Percentiles rank a stretch among this genome's conserved stretches.
phyloP scores from a whole-genome alignment of 768 basidiomycete genomes.

The Mycena belliarum region DNA sequence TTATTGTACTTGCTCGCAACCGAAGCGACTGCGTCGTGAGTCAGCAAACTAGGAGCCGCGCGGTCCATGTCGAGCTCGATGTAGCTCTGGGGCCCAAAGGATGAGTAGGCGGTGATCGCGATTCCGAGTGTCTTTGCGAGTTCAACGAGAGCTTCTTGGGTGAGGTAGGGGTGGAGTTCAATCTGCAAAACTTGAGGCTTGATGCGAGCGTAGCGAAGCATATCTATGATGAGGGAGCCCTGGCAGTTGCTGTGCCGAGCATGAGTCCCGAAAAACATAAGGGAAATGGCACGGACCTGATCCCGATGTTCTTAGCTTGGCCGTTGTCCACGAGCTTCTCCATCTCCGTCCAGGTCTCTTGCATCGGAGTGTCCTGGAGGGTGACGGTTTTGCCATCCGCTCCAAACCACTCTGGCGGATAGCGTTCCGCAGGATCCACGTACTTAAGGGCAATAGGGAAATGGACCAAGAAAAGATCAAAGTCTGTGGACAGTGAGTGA shows the following conservation, averaged over 20 bases:
- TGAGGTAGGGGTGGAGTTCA: slow-evolving; percentile 71
- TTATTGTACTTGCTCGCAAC: slow-evolving; percentile 54
- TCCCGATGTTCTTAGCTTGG: slow-evolving; percentile 75
- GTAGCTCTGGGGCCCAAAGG: slow-evolving; percentile 50
- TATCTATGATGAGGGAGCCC: slow-evolving; percentile 71
- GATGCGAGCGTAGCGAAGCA: slow-evolving; percentile 76
- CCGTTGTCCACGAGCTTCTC: slow-evolving; percentile 76
- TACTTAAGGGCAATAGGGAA: slow-evolving; percentile 85
- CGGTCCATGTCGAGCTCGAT: slow-evolving; percentile 68
- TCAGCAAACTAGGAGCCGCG: slow-evolving; percentile 51
- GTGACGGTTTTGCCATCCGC: slow-evolving; percentile 55
- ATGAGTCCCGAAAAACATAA: background rate
- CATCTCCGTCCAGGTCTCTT: slow-evolving; percentile 84
- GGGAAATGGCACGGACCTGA: slow-evolving; percentile 47
- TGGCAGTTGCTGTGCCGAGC: slow-evolving; percentile 61
- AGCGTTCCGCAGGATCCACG: slow-evolving; percentile 72
- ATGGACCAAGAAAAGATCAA: slow-evolving; percentile 80
- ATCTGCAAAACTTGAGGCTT: slow-evolving; percentile 72
- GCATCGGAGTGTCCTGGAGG: slow-evolving; percentile 62
- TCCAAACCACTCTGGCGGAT: slow-evolving; percentile 83
- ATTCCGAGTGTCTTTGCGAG: slow-evolving; percentile 60
- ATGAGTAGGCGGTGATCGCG: slow-evolving; percentile 65
- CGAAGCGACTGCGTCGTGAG: slow-evolving; percentile 43
- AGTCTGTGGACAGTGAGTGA: slow-evolving; percentile 43
- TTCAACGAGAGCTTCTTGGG: slow-evolving; percentile 56